Base-by-base conservation (phyloP, 2,329 filamentous ascomycete species). In the Calonectria pseudoturangicola region DNA sequence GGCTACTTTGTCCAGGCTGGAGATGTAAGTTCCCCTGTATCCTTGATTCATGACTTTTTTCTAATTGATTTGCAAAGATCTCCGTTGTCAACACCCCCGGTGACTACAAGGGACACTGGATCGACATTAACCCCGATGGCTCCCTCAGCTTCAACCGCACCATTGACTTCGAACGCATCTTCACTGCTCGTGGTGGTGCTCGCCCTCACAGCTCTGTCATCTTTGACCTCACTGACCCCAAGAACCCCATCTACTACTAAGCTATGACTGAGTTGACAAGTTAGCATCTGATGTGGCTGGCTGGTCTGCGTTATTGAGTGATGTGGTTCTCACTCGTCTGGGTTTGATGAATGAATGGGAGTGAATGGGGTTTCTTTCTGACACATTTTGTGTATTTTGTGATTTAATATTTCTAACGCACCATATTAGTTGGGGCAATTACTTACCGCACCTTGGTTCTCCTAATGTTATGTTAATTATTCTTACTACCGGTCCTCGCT, bases 1-100 rank as follows among this genome's bases (percentile, higher is more conserved):
- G 91, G 91, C 66, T 92, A 92, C 84, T 92, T 92, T 77, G 89
- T 93, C 3, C 90, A 92, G 82, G 89, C 87, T 12, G 90, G 90
- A 30, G 88, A 90, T 73, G 83, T 84, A 78, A 76, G 80, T 62
- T 21, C 15, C 3, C 18, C 18, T 3, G 15, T 3, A 30, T 2
- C 8, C 7, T 10, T 28, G 0, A 1, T 1, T 50, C 5, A 50
- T 8, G 36, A 2, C 4, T 27, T 27, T 30, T 65, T 15, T 18
- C 75, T 79, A 43, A 79, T 70, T 15, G 56, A 27, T 28, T 50
- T 7, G 3, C 12, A 1, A 27, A 84, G 69, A 91, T 92, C 70
- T 89, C 88, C 8, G 83, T 92, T 2, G 86, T 92, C 78, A 92
- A 92, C 79, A 91, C 90, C 0, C 89, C 90, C 0, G 89, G 86